Conservation (phyloP, 2,329 filamentous ascomycete species). For the Cercospora janseana region DNA sequence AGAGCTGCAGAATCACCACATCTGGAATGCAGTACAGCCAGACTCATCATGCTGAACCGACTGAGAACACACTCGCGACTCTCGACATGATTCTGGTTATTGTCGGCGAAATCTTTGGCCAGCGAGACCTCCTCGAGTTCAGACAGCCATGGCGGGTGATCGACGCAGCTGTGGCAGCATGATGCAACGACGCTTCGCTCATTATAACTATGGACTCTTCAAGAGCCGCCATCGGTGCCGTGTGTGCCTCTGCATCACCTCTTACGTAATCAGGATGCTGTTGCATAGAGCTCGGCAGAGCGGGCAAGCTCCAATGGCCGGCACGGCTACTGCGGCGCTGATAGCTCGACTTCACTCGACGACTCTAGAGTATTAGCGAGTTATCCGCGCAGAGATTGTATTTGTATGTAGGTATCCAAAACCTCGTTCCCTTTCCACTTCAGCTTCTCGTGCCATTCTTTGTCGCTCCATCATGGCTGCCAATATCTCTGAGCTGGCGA, state of each 20-base stretch:
- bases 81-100: slow-evolving; percentile 90
- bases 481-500: slow-evolving; percentile 29
- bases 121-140: slow-evolving; percentile 77
- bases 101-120: slow-evolving; percentile 83
- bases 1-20: slow-evolving; percentile 12
- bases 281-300: slow-evolving; percentile 2
- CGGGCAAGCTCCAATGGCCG: slow-evolving; percentile 12
- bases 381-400: neutral
- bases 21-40: neutral
- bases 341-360: slow-evolving; percentile 8
- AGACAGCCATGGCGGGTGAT: slow-evolving; percentile 44
- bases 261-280: slow-evolving; percentile 1
- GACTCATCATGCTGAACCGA: slow-evolving; percentile 5
- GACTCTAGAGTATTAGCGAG: neutral
- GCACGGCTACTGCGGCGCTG: slow-evolving; percentile 13
- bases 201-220: neutral
- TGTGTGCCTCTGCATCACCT: too few relatives aligned
- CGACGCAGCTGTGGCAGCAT: neutral
- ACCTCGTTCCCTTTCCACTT: slow-evolving; percentile 1
- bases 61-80: slow-evolving; percentile 53
- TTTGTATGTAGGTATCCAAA: slow-evolving; percentile 17
- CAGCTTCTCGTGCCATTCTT: neutral
- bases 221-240: neutral
- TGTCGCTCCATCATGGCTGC: slow-evolving; percentile 22
- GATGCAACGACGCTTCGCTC: neutral